Percentiles rank a stretch among this genome's conserved stretches.
phyloP scores from a whole-genome alignment of 2,329 filamentous ascomycete species.

The Fusarium chuoi region DNA sequence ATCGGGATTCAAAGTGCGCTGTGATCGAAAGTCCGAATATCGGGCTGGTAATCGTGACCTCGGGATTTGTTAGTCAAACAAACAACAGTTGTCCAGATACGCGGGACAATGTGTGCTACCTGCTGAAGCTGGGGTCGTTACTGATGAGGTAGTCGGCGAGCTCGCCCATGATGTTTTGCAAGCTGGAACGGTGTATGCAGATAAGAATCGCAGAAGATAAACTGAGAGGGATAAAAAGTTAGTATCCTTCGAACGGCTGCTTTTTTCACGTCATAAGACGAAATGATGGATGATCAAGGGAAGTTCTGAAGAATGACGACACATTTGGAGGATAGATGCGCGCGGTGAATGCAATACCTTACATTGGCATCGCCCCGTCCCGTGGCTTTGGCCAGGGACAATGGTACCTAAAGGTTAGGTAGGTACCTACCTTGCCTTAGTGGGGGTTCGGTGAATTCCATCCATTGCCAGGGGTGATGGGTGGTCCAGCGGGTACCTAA shows the following conservation, averaged over 20 bases:
- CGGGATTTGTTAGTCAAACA: neutral
- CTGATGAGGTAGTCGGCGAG: slow-evolving; percentile 73
- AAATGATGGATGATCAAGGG: neutral
- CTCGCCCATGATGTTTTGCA: slow-evolving; percentile 65
- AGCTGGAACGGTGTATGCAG: neutral
- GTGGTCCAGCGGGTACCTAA: neutral
- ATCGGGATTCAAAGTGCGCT: slow-evolving; percentile 82
- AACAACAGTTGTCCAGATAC: neutral
- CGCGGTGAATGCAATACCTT: slow-evolving; percentile 15
- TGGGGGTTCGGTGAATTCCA: neutral
- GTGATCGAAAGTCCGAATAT: slow-evolving; percentile 85
- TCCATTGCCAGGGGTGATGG: neutral
- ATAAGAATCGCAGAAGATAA: neutral
- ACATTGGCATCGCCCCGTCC: neutral
- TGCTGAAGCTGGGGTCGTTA: slow-evolving; percentile 70
- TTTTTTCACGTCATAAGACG: neutral
- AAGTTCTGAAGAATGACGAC: slow-evolving; percentile 27
- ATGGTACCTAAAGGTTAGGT: neutral
- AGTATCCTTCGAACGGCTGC: neutral
- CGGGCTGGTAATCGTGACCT: slow-evolving; percentile 84
- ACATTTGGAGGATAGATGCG: slow-evolving; percentile 19
- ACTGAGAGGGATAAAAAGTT: neutral
- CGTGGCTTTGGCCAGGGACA: neutral
- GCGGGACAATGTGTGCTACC: slow-evolving; percentile 49
- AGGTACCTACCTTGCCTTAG: too few relatives aligned